Conservation (phyloP, 495 filamentous ascomycete species). For the Letharia columbiana region DNA sequence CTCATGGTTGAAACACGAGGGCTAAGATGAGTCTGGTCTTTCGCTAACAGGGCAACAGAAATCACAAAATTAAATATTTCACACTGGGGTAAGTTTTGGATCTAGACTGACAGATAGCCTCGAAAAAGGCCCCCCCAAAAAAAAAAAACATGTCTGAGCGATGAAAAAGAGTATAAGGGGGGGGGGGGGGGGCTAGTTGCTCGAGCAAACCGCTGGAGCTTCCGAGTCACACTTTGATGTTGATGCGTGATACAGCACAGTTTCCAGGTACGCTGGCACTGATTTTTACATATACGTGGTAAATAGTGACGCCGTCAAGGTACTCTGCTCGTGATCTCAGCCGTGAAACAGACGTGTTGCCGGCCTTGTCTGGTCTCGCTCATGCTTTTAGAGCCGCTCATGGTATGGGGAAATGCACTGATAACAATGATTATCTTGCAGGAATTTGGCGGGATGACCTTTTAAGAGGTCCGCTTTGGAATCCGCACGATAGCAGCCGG, state of each 20-base stretch:
- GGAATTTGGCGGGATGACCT: conserved; percentile 15
- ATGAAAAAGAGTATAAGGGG: too few species aligned
- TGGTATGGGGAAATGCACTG: background rate
- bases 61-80: too few species aligned
- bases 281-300: background rate
- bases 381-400: background rate
- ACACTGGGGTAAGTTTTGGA: too few species aligned
- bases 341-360: background rate
- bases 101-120: too few species aligned
- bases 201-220: background rate
- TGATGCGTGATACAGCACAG: background rate
- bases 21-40: background rate
- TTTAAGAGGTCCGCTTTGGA: conserved; percentile 6
- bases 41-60: too few species aligned
- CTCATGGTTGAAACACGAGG: background rate
- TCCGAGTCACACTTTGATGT: background rate
- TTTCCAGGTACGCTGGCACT: background rate
- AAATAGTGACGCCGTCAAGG: background rate
- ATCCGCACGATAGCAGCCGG: background rate
- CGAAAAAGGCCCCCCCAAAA: too few species aligned
- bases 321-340: background rate
- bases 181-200: too few species aligned
- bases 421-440: conserved; percentile 8
- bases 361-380: background rate
- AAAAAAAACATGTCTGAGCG: too few species aligned